Base-by-base conservation (phyloP, 805 yeast species). In the Lachancea meyersii region DNA sequence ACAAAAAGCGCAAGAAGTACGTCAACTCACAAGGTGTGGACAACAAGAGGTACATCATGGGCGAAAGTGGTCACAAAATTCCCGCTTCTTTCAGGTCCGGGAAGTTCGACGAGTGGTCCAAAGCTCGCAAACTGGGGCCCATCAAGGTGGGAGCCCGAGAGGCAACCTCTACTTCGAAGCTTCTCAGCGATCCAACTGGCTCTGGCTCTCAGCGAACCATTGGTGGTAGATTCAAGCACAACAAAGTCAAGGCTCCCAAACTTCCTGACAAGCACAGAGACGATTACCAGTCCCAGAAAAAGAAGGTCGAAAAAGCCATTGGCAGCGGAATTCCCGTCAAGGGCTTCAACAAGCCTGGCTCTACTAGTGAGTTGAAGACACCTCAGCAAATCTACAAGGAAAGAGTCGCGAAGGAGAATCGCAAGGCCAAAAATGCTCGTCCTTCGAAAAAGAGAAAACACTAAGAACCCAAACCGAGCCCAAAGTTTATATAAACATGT, bases 11-110 rank as follows among this genome's bases (percentile, higher is more conserved):
- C 64, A 93, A 94, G 57, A 87, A 87, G 51, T 91, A 86, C 64
- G 76, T 89, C 58, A 86, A 86, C 61, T 72, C 86, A 16, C 80
- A 76, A 55, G 86, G 93, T 49, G 70, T 81, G 17, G 95, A 86
- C 57, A 64, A 64, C 37, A 77, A 82, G 65, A 89, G 86, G 67
- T 91, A 73, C 65, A 93, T 93, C 55, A 82, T 87, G 50, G 95
- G 97, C 48, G 99, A 93, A 63, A 82, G 86, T 63, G 99, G 99
- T 6, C 88, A 83, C 54, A 78, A 77, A 60, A 78, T 93, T 38
- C 96, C 97, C 5, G 97, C 98, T 1, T 75, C 93, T 11, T 87
- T 80, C 67, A 75, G 86, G 58, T 80, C 95, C 2, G 99, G 99
- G 35, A 79, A 86, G 51, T 93, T 79, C 57, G 97, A 89, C 43